A percentile compares a stretch with the other conserved stretches of the same genome.
These are phyloP conservation scores for Zea mays DNA, from an alignment of 176 grass and related monocot genomes.

Conservation along the genomic window Zm-B73-REFERENCE-NAM-5.0 NC_050100.1:184051001-184051500, in stretches of 20 bases:
- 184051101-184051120: constrained; percentile 23
- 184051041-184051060: constrained; percentile 11
- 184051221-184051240: neutral
- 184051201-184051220: neutral
- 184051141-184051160: constrained; percentile 38
- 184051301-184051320: neutral
- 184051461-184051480: too few relatives aligned
- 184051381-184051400: too few relatives aligned
- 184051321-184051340: too few relatives aligned
- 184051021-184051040: constrained; percentile 25
- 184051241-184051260: too few relatives aligned
- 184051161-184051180: neutral
- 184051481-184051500: too few relatives aligned
- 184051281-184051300: neutral
- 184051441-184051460: too few relatives aligned
- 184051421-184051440: too few relatives aligned
- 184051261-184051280: too few relatives aligned
- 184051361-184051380: too few relatives aligned
- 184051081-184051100: neutral
- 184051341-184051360: too few relatives aligned
- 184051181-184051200: neutral
- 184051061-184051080: neutral
- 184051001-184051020: neutral
- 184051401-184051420: too few relatives aligned
- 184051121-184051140: neutral